Percentiles rank a stretch among this genome's conserved stretches.
phyloP scores from a whole-genome alignment of 2,329 filamentous ascomycete genomes.

The Phialophora expanda region DNA sequence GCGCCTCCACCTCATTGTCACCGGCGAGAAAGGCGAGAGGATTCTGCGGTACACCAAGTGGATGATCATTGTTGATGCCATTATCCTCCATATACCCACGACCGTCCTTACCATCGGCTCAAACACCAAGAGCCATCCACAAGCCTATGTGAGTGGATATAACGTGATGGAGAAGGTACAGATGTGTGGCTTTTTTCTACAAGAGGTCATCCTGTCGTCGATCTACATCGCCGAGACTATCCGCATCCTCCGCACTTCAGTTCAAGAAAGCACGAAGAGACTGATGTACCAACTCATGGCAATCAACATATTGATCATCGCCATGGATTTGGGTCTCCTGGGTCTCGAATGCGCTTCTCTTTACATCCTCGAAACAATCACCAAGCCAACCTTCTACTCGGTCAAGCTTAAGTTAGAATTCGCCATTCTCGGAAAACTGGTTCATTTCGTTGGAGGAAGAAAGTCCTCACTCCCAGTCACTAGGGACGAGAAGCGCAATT shows the following conservation, averaged over 20 bases:
- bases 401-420: conserved; percentile 59
- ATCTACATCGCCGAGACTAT: conserved; percentile 62
- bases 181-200: conserved; percentile 62
- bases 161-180: conserved; percentile 61
- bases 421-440: conserved; percentile 54
- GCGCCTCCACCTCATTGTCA: conserved; percentile 54
- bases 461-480: conserved; percentile 16
- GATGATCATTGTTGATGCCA: conserved; percentile 55
- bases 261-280: conserved; percentile 49
- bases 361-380: conserved; percentile 55
- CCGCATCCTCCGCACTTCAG: conserved; percentile 56
- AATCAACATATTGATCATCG: conserved; percentile 57
- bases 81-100: conserved; percentile 53
- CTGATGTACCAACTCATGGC: conserved; percentile 57
- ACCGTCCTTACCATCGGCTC: conserved; percentile 54
- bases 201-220: conserved; percentile 60
- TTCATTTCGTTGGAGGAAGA: conserved; percentile 46
- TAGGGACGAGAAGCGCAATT: conserved; percentile 20
- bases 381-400: conserved; percentile 56
- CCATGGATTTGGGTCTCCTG: conserved; percentile 53
- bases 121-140: conserved; percentile 40
- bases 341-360: conserved; percentile 51
- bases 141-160: conserved; percentile 47
- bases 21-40: conserved; percentile 43
- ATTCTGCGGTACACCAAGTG: conserved; percentile 49